phyloP scores from a whole-genome alignment of 225 moss, liverwort and hornwort genomes.

The Antitrichia curtipendula region DNA sequence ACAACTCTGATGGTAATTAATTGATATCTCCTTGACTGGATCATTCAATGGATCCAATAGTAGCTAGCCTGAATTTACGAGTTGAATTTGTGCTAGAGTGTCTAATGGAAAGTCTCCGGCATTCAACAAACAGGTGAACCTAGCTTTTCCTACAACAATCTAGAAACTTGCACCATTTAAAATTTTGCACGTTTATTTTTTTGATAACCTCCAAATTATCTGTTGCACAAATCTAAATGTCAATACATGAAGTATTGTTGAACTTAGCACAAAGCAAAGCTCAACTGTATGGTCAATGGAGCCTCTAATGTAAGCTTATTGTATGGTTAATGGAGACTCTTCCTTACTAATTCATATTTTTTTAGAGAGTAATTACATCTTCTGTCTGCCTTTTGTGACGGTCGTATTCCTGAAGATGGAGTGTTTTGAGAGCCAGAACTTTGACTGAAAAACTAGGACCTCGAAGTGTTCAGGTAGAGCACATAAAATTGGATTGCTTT shows the following conservation, averaged over 20 bases:
- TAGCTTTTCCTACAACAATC: background rate
- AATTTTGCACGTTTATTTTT: background rate
- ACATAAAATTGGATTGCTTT: too few species aligned
- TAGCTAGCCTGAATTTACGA: background rate
- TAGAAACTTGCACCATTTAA: background rate
- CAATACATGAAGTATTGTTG: background rate
- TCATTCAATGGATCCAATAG: background rate
- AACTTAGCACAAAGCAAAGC: background rate
- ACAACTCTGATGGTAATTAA: background rate
- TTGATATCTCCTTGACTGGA: too few species aligned
- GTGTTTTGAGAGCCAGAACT: background rate
- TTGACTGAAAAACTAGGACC: background rate
- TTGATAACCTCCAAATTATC: background rate
- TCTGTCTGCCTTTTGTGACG: background rate
- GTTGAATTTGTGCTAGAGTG: background rate
- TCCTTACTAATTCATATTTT: background rate
- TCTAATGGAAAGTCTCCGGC: background rate
- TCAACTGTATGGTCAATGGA: background rate
- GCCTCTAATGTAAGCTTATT: background rate
- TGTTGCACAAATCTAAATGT: background rate
- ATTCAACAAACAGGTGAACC: background rate
- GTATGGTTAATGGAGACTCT: background rate
- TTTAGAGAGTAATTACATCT: too few species aligned
- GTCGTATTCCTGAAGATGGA: background rate
- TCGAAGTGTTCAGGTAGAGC: background rate